Percentiles rank a stretch among this genome's conserved stretches.
These are phyloP conservation scores for Trichoderma reesei DNA, from an alignment of 495 filamentous ascomycete genomes.

Conservation along the genomic window DNA sequence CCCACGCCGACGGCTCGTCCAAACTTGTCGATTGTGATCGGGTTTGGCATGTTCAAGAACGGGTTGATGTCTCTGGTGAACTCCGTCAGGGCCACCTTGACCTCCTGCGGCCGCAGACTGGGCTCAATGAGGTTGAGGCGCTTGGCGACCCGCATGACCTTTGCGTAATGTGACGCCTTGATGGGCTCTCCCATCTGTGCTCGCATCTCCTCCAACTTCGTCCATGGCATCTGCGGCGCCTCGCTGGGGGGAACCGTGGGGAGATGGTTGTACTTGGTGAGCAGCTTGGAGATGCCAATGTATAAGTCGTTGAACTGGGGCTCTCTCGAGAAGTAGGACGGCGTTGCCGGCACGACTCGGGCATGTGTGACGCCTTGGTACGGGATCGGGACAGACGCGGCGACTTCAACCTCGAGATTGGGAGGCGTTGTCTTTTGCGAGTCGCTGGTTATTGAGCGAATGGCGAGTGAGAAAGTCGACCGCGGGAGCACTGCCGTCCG, in stretches of 20 bases:
- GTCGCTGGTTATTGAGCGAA: slow-evolving; percentile 25
- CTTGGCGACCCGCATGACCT: slow-evolving; percentile 63
- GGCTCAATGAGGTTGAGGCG: slow-evolving; percentile 81
- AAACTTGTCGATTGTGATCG: slow-evolving; percentile 53
- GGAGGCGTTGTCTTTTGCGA: slow-evolving; percentile 14
- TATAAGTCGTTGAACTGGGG: slow-evolving; percentile 80
- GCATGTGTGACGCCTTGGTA: slow-evolving; percentile 26
- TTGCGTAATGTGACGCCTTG: slow-evolving; percentile 67
- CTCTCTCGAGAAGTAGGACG: slow-evolving; percentile 85
- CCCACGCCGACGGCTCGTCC: slow-evolving; percentile 72
- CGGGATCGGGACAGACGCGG: not conserved
- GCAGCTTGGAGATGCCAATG: slow-evolving; percentile 59
- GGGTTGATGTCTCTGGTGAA: slow-evolving; percentile 73
- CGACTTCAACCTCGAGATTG: not conserved
- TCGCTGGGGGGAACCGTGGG: slow-evolving; percentile 54
- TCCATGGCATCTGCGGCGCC: slow-evolving; percentile 75
- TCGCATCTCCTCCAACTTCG: slow-evolving; percentile 65
- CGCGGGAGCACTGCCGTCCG: not conserved
- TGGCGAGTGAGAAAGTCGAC: slow-evolving; percentile 2
- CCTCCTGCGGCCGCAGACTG: slow-evolving; percentile 57
- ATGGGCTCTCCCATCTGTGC: slow-evolving; percentile 65
- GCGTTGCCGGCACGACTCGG: slow-evolving; percentile 72
- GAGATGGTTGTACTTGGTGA: slow-evolving; percentile 59
- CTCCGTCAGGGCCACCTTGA: slow-evolving; percentile 48
- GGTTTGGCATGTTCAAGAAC: slow-evolving; percentile 47